Evolutionary conservation across 2,329 filamentous ascomycete species (phyloP).

Genomic region (Didymella arachidicola): DNA sequence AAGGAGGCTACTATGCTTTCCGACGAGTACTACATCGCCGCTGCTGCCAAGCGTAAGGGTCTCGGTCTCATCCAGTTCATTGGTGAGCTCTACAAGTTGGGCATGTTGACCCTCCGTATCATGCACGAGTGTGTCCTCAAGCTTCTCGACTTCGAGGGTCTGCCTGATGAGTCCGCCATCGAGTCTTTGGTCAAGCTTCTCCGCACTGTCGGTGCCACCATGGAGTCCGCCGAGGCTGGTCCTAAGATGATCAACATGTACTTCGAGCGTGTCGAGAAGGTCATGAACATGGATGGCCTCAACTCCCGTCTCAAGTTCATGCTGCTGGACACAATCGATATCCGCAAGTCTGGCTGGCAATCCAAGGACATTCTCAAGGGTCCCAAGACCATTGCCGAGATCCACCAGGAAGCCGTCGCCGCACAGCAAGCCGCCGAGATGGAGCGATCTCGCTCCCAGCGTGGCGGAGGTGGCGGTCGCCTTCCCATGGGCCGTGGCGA

Average conservation of each 20-base stretch:
- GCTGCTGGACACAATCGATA: constrained; percentile 92
- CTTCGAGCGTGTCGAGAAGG: constrained; percentile 85
- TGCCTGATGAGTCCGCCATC: constrained; percentile 94
- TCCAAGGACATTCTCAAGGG: constrained; percentile 93
- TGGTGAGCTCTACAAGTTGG: constrained; percentile 97
- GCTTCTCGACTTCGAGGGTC: constrained; percentile 90
- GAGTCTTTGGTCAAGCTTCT: constrained; percentile 95
- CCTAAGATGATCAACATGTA: constrained; percentile 89
- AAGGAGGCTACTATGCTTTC: constrained; percentile 89
- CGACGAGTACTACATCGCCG: constrained; percentile 94
- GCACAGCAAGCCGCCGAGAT: constrained; percentile 82
- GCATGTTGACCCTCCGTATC: constrained; percentile 98
- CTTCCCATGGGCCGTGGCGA: constrained; percentile 82
- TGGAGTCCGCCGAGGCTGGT: constrained; percentile 82
- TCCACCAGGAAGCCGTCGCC: constrained; percentile 81
- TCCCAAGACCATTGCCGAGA: constrained; percentile 93
- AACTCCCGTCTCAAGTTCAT: constrained; percentile 93
- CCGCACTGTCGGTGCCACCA: constrained; percentile 86
- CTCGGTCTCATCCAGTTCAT: constrained; percentile 99
- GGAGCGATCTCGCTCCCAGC: constrained; percentile 64
- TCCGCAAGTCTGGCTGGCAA: constrained; percentile 78
- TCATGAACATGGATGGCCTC: constrained; percentile 77
- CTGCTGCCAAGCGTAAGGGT: constrained; percentile 93
- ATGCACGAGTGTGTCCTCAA: constrained; percentile 99
- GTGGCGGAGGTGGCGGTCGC: constrained; percentile 76